Evolutionary conservation across 768 basidiomycete species (phyloP).

Genomic region (Coprinopsis cinerea): DNA sequence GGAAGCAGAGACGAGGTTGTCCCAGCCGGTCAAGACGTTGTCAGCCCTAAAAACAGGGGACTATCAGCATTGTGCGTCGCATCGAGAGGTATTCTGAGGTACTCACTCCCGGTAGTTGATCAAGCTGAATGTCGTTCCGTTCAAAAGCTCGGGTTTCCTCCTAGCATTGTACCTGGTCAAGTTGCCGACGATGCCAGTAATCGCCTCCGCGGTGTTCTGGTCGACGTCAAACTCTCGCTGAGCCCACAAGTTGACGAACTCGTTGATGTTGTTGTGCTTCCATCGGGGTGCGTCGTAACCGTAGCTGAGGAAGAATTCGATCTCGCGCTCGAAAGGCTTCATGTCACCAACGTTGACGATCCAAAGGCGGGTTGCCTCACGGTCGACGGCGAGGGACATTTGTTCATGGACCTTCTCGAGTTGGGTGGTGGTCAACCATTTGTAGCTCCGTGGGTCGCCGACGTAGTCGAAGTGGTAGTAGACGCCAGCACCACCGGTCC

Average conservation of each 20-base stretch:
- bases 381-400: slow-evolving; percentile 58
- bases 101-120: slow-evolving; percentile 65
- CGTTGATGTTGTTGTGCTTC: slow-evolving; percentile 45
- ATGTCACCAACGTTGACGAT: slow-evolving; percentile 73
- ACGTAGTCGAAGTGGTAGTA: slow-evolving; percentile 65
- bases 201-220: slow-evolving; percentile 29
- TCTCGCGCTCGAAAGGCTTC: slow-evolving; percentile 68
- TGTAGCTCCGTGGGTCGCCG: slow-evolving; percentile 61
- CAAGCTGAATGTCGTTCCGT: slow-evolving; percentile 55
- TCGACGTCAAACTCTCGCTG: slow-evolving; percentile 56
- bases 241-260: slow-evolving; percentile 54
- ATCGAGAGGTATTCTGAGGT: background rate
- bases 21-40: slow-evolving; percentile 45
- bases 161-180: slow-evolving; percentile 52
- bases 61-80: background rate
- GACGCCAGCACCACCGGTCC: slow-evolving; percentile 63
- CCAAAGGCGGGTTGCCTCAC: slow-evolving; percentile 57
- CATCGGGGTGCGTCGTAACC: slow-evolving; percentile 58
- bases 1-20: slow-evolving; percentile 40
- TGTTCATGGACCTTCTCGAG: slow-evolving; percentile 61
- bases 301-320: slow-evolving; percentile 60
- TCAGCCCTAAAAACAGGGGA: slow-evolving; percentile 43
- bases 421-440: slow-evolving; percentile 60
- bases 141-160: slow-evolving; percentile 62
- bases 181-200: slow-evolving; percentile 50